Conservation (phyloP, 768 basidiomycete species). For the Auriscalpium microsporum region DNA sequence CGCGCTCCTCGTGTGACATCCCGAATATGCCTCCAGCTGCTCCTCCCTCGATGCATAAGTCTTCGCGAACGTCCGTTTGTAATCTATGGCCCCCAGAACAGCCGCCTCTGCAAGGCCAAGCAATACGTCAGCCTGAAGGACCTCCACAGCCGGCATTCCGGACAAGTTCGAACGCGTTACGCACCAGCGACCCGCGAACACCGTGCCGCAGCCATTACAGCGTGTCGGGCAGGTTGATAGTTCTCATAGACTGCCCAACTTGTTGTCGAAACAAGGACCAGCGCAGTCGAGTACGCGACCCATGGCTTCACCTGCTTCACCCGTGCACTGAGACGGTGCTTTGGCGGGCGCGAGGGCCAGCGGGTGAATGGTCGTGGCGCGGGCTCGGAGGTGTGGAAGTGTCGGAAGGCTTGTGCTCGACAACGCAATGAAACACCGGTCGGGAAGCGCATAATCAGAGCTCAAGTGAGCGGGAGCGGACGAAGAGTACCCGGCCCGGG, state of each 20-base stretch:
- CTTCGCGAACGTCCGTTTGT: slow-evolving; percentile 57
- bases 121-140: slow-evolving; percentile 13
- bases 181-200: slow-evolving; percentile 73
- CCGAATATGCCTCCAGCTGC: slow-evolving; percentile 47
- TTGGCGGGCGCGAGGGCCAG: neutral
- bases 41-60: slow-evolving; percentile 43
- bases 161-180: slow-evolving; percentile 21
- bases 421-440: neutral
- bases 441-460: neutral
- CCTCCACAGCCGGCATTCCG: neutral
- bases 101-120: slow-evolving; percentile 41
- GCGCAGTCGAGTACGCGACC: slow-evolving; percentile 6
- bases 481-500: too few species aligned
- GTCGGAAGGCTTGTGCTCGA: neutral
- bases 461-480: neutral
- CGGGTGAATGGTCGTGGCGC: neutral
- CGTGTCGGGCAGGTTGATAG: slow-evolving; percentile 67
- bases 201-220: slow-evolving; percentile 61
- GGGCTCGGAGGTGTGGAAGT: neutral
- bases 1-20: slow-evolving; percentile 82
- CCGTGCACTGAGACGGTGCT: neutral
- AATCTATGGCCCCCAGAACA: slow-evolving; percentile 56
- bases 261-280: slow-evolving; percentile 26
- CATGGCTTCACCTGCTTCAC: neutral
- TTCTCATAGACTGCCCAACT: slow-evolving; percentile 52